Evolutionary conservation across 73 alveolate genomes (phyloP).

Genomic region (Stentor coeruleus): DNA sequence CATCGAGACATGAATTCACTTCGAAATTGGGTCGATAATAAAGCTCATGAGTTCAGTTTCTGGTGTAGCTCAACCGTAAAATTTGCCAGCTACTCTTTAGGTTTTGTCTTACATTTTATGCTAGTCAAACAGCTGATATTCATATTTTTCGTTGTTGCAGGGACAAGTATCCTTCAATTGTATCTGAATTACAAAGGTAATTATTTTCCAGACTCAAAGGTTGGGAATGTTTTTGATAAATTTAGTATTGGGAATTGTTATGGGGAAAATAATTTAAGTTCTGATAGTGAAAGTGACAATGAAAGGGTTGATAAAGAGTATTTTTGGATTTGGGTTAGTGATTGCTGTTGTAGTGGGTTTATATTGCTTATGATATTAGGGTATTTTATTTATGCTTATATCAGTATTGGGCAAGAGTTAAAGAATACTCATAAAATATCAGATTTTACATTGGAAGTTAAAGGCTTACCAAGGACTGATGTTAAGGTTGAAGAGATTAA

Average conservation of each 20-base stretch:
- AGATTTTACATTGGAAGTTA: constrained; percentile 20
- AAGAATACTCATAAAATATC: neutral
- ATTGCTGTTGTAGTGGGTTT: constrained; percentile 14
- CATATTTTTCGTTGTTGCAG: constrained; percentile 11
- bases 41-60: neutral
- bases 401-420: neutral
- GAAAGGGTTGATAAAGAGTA: neutral
- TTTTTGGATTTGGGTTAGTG: neutral
- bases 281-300: neutral
- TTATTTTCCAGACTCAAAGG: neutral
- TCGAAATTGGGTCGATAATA: neutral
- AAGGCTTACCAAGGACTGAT: neutral
- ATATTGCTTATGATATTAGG: neutral
- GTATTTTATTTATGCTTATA: neutral
- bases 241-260: constrained; percentile 4
- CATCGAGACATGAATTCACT: neutral
- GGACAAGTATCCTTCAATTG: neutral
- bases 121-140: constrained; percentile 19
- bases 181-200: constrained; percentile 1
- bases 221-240: neutral
- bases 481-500: neutral
- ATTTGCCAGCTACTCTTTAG: constrained; percentile 12
- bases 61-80: neutral
- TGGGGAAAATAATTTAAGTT: neutral
- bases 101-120: constrained; percentile 4